Percentiles rank a stretch among this genome's conserved stretches.
Conservation (phyloP, 2,329 filamentous ascomycete genomes). For the Golovinomyces cichoracearum region DNA sequence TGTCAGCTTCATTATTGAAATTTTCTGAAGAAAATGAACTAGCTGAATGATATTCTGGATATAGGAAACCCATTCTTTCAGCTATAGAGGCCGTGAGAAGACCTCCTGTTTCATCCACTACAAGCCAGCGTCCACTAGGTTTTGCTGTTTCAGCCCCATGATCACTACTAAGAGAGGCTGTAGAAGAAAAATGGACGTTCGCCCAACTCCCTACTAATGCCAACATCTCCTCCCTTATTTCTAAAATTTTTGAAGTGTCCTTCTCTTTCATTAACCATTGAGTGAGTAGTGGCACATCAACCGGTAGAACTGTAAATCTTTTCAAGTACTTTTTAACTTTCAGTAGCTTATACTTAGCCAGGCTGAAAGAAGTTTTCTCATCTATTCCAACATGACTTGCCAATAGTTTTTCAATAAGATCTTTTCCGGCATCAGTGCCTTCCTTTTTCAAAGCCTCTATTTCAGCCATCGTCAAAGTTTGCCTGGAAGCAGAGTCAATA, state of each 20-base stretch:
- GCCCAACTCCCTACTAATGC: conserved; percentile 68
- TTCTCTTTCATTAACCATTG: conserved; percentile 58
- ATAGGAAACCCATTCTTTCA: conserved; percentile 42
- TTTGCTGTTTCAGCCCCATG: not conserved
- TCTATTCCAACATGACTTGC: conserved; percentile 71
- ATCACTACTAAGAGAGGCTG: not conserved
- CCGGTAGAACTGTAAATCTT: conserved; percentile 58
- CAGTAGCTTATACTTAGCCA: conserved; percentile 85
- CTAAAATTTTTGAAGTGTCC: conserved; percentile 57
- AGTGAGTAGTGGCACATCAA: conserved; percentile 52
- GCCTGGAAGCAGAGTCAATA: conserved; percentile 36
- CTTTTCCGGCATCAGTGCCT: conserved; percentile 54
- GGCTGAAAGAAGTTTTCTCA: conserved; percentile 78
- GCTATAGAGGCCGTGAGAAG: conserved; percentile 43
- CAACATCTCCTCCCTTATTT: conserved; percentile 62
- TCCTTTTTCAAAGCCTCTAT: conserved; percentile 48
- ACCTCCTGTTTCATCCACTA: conserved; percentile 46
- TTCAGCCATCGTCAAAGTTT: conserved; percentile 47
- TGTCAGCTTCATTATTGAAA: not conserved
- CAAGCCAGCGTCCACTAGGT: conserved; percentile 25
- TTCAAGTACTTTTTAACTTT: conserved; percentile 87
- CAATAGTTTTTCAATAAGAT: conserved; percentile 79
- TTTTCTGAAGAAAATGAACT: not conserved
- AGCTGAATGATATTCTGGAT: conserved; percentile 12
- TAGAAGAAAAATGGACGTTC: conserved; percentile 45